These are phyloP conservation scores for Mycena venus DNA, from an alignment of 768 basidiomycete species.

Conservation along the genomic window DNA sequence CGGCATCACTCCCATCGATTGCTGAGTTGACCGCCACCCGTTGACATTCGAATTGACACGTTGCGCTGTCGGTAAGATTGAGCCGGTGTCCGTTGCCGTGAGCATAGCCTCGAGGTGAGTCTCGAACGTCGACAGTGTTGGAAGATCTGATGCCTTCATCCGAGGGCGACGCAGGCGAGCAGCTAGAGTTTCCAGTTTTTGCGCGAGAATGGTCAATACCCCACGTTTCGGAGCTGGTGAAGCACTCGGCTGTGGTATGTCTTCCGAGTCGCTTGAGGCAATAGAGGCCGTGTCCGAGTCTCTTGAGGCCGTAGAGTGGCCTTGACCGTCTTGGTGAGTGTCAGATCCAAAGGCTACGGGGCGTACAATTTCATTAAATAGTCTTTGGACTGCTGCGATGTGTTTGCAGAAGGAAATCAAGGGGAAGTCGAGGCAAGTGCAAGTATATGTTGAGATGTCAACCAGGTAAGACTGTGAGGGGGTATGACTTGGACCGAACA, in stretches of 20 bases:
- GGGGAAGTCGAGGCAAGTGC: neutral
- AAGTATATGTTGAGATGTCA: neutral
- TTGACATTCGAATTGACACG: neutral
- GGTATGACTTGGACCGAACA: neutral
- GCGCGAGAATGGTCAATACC: neutral
- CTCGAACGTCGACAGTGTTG: neutral
- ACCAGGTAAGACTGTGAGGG: neutral
- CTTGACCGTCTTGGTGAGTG: too few species aligned
- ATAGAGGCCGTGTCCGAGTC: too few species aligned
- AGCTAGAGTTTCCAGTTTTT: neutral
- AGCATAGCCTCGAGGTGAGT: neutral
- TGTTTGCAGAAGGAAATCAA: neutral
- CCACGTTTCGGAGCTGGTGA: neutral
- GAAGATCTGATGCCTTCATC: neutral
- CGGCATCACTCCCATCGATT: neutral
- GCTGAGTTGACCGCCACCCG: neutral
- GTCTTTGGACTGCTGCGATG: neutral
- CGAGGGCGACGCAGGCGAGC: neutral
- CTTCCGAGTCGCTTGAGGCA: too few species aligned
- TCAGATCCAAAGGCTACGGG: too few species aligned
- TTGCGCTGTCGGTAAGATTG: neutral
- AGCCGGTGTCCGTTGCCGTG: neutral
- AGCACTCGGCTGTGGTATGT: too few species aligned
- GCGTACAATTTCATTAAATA: too few species aligned
- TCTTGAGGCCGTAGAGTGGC: too few species aligned